Percentiles rank a stretch among this genome's conserved stretches.
These are phyloP conservation scores for Eutrema japonicum DNA, from an alignment of 345 rosid genomes.

Conservation along the genomic window DNA sequence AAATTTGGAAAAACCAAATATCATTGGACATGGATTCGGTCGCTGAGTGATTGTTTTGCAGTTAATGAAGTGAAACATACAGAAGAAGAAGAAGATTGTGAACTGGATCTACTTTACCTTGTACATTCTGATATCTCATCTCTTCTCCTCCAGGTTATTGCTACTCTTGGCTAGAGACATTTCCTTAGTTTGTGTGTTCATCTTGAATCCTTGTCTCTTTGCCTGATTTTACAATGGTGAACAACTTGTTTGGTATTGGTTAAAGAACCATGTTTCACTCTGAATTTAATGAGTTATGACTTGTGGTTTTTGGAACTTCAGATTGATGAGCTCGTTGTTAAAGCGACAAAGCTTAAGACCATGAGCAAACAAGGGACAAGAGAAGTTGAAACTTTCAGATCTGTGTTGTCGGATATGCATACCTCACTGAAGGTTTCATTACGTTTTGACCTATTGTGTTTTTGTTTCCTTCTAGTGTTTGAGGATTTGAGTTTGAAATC, in stretches of 20 bases:
- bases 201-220: neutral
- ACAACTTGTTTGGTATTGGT: neutral
- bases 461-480: slow-evolving; percentile 1
- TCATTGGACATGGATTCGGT: neutral
- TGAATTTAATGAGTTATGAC: slow-evolving; percentile 2
- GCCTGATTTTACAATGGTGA: neutral
- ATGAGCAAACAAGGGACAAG: slow-evolving; percentile 51
- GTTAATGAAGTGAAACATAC: slow-evolving; percentile 30
- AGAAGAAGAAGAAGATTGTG: slow-evolving; percentile 31
- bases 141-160: slow-evolving; percentile 60
- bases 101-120: slow-evolving; percentile 64
- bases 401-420: slow-evolving; percentile 61
- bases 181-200: neutral
- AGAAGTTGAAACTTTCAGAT: slow-evolving; percentile 65
- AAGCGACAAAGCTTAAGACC: slow-evolving; percentile 57
- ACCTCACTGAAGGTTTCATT: slow-evolving; percentile 68
- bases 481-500: neutral
- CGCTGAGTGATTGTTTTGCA: slow-evolving; percentile 1
- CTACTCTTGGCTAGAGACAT: neutral
- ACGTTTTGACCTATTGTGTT: neutral
- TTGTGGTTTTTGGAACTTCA: slow-evolving; percentile 36
- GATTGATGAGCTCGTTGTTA: slow-evolving; percentile 85
- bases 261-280: neutral
- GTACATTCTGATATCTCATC: slow-evolving; percentile 71
- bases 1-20: neutral